Conservation (phyloP, 805 yeast species). For the Saturnispora hagleri region DNA sequence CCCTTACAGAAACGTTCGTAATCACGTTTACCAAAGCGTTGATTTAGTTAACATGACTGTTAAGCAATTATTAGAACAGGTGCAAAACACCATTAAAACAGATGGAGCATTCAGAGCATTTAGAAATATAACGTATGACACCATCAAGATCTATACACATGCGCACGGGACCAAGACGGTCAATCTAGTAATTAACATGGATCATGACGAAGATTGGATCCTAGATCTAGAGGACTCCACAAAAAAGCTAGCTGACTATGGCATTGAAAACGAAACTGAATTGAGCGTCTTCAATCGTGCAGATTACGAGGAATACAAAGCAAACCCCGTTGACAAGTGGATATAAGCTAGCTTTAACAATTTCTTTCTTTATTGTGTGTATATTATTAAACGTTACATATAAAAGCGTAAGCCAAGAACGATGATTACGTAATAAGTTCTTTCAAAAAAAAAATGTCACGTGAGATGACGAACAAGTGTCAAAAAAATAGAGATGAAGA, state of each 20-base stretch:
- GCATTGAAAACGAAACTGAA: slow-evolving; percentile 83
- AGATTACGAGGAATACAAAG: slow-evolving; percentile 60
- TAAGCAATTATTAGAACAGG: slow-evolving; percentile 45
- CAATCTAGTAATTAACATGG: slow-evolving; percentile 85
- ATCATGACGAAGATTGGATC: slow-evolving; percentile 66
- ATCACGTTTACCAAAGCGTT: slow-evolving; percentile 56
- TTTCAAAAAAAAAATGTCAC: neutral
- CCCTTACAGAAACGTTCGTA: slow-evolving; percentile 81
- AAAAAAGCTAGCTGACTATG: slow-evolving; percentile 42
- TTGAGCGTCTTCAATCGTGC: slow-evolving; percentile 65
- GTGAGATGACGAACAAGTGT: neutral
- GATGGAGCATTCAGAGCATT: slow-evolving; percentile 75
- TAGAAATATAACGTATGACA: slow-evolving; percentile 63
- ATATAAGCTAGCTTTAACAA: slow-evolving; percentile 20
- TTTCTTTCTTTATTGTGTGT: neutral
- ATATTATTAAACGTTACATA: neutral
- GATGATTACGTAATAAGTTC: slow-evolving; percentile 6
- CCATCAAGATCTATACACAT: slow-evolving; percentile 81
- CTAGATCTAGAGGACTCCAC: slow-evolving; percentile 31
- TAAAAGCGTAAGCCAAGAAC: neutral
- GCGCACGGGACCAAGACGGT: slow-evolving; percentile 94
- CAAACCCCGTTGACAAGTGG: slow-evolving; percentile 91
- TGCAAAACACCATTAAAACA: slow-evolving; percentile 34
- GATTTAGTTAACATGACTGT: slow-evolving; percentile 67
- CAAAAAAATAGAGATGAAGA: neutral